Conservation (phyloP, 148 eudicot species). For the Chenopodium quinoa region DNA sequence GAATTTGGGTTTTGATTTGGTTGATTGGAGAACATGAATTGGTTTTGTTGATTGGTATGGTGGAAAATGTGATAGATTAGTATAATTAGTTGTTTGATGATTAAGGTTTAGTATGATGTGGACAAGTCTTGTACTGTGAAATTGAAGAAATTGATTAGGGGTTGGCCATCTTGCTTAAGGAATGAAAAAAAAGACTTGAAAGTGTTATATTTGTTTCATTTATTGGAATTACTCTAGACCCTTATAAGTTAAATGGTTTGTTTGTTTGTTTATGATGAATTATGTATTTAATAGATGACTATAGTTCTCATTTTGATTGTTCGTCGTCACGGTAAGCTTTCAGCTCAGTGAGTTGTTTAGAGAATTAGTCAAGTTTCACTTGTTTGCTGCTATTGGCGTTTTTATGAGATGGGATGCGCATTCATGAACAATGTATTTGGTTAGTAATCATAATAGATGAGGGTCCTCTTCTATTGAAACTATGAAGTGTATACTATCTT, state of each 20-base stretch:
- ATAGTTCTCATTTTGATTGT: not conserved
- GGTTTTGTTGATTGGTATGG: not conserved
- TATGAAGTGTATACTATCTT: too few relatives aligned
- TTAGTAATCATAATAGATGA: too few relatives aligned
- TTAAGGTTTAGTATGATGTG: not conserved
- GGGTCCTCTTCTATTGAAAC: too few relatives aligned
- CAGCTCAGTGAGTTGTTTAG: not conserved
- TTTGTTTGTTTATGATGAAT: not conserved
- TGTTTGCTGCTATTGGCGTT: not conserved
- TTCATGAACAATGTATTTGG: too few relatives aligned
- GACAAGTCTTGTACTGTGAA: not conserved
- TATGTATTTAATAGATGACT: not conserved
- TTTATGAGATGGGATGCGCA: not conserved
- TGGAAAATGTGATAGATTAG: not conserved
- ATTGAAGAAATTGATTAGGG: not conserved
- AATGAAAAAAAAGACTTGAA: not conserved
- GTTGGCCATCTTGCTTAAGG: not conserved
- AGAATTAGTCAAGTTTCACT: not conserved
- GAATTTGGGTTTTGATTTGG: constrained; percentile 7
- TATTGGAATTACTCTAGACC: too few relatives aligned
- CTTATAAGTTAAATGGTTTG: not conserved
- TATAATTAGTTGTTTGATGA: not conserved
- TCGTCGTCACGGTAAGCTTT: not conserved
- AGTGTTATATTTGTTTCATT: not conserved
- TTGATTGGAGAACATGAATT: constrained; percentile 4